Base-by-base conservation (phyloP, 345 rosid genomes). In the Ricinus communis region DNA sequence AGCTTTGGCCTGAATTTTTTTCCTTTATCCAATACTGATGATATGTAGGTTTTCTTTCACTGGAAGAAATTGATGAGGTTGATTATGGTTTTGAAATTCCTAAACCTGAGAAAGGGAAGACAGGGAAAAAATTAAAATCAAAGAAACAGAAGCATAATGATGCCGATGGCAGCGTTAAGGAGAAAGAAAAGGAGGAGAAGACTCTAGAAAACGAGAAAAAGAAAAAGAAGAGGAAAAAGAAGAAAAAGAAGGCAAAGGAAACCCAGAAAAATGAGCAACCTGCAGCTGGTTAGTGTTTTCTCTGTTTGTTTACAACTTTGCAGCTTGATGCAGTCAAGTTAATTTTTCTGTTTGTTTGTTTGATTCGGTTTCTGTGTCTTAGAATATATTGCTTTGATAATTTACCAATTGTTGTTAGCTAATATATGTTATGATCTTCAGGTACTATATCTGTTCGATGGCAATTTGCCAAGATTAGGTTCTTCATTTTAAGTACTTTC, bases 51-150 rank as follows among this genome's bases (percentile, higher is more conserved):
- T 91, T 93, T 84, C 92, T 88, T 74, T 88, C 93, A 15, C 95
- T 94, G 10, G 98, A 94, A 64, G 98, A 94, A 85, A 84, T 94
- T 77, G 93, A 91, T 60, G 96, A 86, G 80, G 83, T 82, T 71
- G 91, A 82, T 69, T 94, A 88, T 38, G 80, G 74, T 41, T 74
- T 91, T 36, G 77, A 54, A 41, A 59, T 85, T 56, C 86, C 89
- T 63, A 65, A 72, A 49, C 15, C 65, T 50, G 80, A 65, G 31
- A 80, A 76, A 79, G 80, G 41, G 50, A 76, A 72, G 71, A 22
- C 68, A 14, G 75, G 68, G 70, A 79, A 65, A 73, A 70, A 62
- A 13, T 50, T 51, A 31, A 85, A 80, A 64, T 67, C 62, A 0
- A 83, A 83, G 79, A 82, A 86, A 69, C 77, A 46, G 59, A 78